phyloP scores from a whole-genome alignment of 177 flowering plant species.

The Vitis hybrid region DNA sequence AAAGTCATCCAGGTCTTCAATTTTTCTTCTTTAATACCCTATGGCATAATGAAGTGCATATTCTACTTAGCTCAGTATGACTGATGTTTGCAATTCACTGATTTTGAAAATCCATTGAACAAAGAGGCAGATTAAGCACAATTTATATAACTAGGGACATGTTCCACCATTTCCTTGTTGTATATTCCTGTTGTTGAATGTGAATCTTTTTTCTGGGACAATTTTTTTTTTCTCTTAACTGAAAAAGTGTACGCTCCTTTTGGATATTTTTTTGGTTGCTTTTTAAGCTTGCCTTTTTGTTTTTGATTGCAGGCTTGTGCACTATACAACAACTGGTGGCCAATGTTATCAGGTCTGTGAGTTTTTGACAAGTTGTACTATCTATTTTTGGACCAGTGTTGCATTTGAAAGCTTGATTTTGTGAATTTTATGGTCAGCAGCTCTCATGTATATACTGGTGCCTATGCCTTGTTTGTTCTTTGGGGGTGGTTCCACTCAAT shows the following conservation, averaged over 20 bases:
- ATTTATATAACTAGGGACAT: too few species aligned
- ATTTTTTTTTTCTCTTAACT: too few species aligned
- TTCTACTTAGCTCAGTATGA: too few species aligned
- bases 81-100: too few species aligned
- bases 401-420: slow-evolving; percentile 6
- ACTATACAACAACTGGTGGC: slow-evolving; percentile 96
- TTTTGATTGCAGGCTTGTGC: slow-evolving; percentile 81
- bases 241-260: neutral
- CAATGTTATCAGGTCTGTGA: slow-evolving; percentile 80
- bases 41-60: too few species aligned
- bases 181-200: too few species aligned
- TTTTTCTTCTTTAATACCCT: too few species aligned
- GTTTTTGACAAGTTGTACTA: neutral
- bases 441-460: slow-evolving; percentile 90
- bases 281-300: neutral
- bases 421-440: slow-evolving; percentile 34
- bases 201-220: too few species aligned
- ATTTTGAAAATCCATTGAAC: too few species aligned
- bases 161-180: too few species aligned
- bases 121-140: too few species aligned
- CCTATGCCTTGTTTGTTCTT: slow-evolving; percentile 99
- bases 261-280: neutral
- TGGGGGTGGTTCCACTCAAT: slow-evolving; percentile 93
- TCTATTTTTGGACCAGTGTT: neutral
- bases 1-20: too few species aligned